These are phyloP conservation scores for Cercospora sp. DNA, from an alignment of 2,329 filamentous ascomycete genomes.

Conservation along the genomic window DNA sequence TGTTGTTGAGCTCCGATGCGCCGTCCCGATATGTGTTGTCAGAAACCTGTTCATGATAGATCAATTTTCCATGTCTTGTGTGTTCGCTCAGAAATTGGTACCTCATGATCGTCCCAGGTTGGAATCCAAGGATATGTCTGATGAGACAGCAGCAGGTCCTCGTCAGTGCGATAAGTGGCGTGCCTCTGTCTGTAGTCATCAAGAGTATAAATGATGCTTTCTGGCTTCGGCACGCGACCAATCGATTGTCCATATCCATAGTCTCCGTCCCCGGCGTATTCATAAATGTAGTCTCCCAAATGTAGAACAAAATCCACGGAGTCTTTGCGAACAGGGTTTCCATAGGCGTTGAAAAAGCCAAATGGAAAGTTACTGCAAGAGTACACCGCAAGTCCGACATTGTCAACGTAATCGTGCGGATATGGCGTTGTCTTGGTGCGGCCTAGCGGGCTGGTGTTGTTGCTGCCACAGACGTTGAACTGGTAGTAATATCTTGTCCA, in stretches of 20 bases:
- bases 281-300: conserved; percentile 63
- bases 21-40: conserved; percentile 68
- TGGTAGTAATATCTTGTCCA: conserved; percentile 70
- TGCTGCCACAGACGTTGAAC: conserved; percentile 66
- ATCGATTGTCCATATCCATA: conserved; percentile 53
- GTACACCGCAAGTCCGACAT: conserved; percentile 66
- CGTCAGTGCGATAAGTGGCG: conserved; percentile 62
- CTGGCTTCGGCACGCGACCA: conserved; percentile 55
- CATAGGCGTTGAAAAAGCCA: conserved; percentile 42
- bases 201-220: conserved; percentile 54
- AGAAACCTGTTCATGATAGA: conserved; percentile 48
- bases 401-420: conserved; percentile 56
- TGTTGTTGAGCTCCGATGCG: conserved; percentile 62
- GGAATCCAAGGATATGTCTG: conserved; percentile 61
- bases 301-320: conserved; percentile 51
- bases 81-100: neutral
- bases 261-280: conserved; percentile 49
- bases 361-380: conserved; percentile 66
- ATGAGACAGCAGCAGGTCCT: conserved; percentile 58
- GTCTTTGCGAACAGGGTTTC: conserved; percentile 45
- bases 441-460: conserved; percentile 62
- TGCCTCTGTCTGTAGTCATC: conserved; percentile 61
- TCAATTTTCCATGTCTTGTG: neutral
- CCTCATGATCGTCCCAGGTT: conserved; percentile 32
- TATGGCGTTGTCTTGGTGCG: conserved; percentile 69